Evolutionary conservation across 2,329 filamentous ascomycete genomes (phyloP), one percentile per base, ranked within the genome.

Genomic region (Fusarium udum): DNA sequence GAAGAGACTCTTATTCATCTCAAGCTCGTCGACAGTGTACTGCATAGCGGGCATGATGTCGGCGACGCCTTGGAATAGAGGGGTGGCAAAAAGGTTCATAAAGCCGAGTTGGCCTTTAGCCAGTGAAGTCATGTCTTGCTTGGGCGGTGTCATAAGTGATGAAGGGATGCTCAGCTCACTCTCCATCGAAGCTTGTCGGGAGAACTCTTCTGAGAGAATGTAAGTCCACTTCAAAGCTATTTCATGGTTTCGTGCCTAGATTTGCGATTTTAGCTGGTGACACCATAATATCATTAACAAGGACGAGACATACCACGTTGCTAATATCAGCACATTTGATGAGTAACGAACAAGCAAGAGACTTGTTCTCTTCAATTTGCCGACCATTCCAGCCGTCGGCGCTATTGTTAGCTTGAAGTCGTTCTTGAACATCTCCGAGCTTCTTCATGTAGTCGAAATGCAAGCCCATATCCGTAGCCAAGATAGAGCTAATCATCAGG

Each of bases 251-350:
- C 96, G 91, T 61, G 95, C 95, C 93, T 95, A 72, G n/a, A 60
- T 37, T 56, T 26, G 24, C 75, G 78, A 36, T 58, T 79, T 81
- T 78, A 78, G 67, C 43, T 58, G 32, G 43, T 14, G 48, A 34
- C 31, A 10, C 20, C 53, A 34, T 13, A 16, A 18, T 15, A 31
- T 28, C 39, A 56, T 28, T 34, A 10, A 24, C 13, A 39, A 22
- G 14, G 39, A 12, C 14, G 48, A 14, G 40, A 92, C 93, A 82
- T 88, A 95, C 93, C 81, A 98, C 96, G 80, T 99, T 99, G 84
- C 95, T 98, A 79, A 99, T 98, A 82, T 99, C 96, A 43, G 96
- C 96, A 80, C 96, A 98, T 82, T 99, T 99, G 84, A 99, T 98
- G 67, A 99, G 85, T 64, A 99, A 85, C 20, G 95, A 95, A 82